phyloP scores from a whole-genome alignment of 192 early-diverging fungal species.

The Phlyctochytrium arcticum region DNA sequence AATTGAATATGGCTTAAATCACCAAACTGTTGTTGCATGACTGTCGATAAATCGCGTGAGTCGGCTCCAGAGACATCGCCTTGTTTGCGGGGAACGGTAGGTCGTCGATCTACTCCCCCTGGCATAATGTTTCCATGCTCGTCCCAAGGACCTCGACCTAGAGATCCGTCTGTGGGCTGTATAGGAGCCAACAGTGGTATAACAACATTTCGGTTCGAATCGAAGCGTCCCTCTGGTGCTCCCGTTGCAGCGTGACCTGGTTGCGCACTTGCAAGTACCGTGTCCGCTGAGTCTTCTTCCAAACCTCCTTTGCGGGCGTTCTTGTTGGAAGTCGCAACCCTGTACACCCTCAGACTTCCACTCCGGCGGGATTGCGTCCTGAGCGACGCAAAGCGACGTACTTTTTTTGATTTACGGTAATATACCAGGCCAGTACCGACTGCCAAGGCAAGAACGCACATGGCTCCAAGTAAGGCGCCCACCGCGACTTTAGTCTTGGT shows the following conservation, averaged over 20 bases:
- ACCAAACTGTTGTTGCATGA: not conserved
- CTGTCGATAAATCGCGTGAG: not conserved
- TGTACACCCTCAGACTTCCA: not conserved
- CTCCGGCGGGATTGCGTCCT: not conserved
- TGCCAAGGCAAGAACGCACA: not conserved
- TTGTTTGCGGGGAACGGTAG: not conserved
- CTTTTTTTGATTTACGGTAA: not conserved
- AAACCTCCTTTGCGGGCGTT: not conserved
- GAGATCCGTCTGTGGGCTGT: not conserved
- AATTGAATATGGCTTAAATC: slow-evolving; percentile 1
- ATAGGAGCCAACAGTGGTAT: slow-evolving; percentile 21
- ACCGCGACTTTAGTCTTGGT: not conserved
- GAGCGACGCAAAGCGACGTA: not conserved
- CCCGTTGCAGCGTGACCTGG: too few relatives aligned
- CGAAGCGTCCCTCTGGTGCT: not conserved
- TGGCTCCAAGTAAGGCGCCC: not conserved
- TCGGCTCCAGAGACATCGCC: not conserved
- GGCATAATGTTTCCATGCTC: too few relatives aligned
- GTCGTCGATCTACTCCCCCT: not conserved
- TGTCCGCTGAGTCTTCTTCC: not conserved
- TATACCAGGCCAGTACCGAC: not conserved
- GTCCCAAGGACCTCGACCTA: not conserved
- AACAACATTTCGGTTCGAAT: slow-evolving; percentile 18
- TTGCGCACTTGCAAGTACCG: too few relatives aligned
- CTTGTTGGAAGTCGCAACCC: not conserved